Evolutionary conservation across 2,329 filamentous ascomycete genomes (phyloP).

Genomic region (Colletotrichum higginsianum): DNA sequence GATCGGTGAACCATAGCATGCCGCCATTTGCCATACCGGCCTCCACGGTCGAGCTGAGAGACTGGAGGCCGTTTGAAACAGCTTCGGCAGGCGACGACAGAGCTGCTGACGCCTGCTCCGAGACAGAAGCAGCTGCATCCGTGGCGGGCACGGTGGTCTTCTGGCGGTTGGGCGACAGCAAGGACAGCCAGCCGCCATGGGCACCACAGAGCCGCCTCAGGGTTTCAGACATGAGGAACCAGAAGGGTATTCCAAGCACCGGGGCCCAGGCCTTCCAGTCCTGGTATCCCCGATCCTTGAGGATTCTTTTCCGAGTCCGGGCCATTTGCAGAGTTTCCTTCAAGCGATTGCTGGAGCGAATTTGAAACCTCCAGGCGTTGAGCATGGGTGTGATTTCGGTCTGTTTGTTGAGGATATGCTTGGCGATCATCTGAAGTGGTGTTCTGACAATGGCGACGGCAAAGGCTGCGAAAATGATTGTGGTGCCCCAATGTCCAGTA

Average conservation of each 20-base stretch:
- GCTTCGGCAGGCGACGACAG: constrained; percentile 43
- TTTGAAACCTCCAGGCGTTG: constrained; percentile 3
- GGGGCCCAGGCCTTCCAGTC: constrained; percentile 61
- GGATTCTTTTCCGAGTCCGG: constrained; percentile 48
- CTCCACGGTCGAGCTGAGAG: constrained; percentile 49
- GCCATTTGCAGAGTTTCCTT: not conserved
- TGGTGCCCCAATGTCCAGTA: constrained; percentile 9
- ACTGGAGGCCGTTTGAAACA: constrained; percentile 40
- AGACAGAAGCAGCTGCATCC: constrained; percentile 20
- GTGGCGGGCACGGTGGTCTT: not conserved
- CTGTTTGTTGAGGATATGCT: constrained; percentile 4
- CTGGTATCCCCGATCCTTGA: constrained; percentile 60
- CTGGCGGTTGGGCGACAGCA: constrained; percentile 11
- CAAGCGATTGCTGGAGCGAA: not conserved
- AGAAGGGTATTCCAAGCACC: constrained; percentile 62
- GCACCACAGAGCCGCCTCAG: constrained; percentile 64
- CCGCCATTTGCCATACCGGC: constrained; percentile 62
- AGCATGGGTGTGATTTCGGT: not conserved
- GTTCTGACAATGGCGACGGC: constrained; percentile 5
- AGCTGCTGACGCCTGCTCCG: constrained; percentile 24
- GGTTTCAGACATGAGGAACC: constrained; percentile 66
- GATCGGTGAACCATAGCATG: constrained; percentile 69
- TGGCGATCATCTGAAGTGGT: constrained; percentile 9
- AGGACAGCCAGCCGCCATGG: constrained; percentile 53
- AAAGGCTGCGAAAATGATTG: constrained; percentile 13